Percentiles rank a stretch among this genome's conserved stretches.
phyloP scores from a whole-genome alignment of 2,329 filamentous ascomycete species.

The Mollisiaceae sp. region DNA sequence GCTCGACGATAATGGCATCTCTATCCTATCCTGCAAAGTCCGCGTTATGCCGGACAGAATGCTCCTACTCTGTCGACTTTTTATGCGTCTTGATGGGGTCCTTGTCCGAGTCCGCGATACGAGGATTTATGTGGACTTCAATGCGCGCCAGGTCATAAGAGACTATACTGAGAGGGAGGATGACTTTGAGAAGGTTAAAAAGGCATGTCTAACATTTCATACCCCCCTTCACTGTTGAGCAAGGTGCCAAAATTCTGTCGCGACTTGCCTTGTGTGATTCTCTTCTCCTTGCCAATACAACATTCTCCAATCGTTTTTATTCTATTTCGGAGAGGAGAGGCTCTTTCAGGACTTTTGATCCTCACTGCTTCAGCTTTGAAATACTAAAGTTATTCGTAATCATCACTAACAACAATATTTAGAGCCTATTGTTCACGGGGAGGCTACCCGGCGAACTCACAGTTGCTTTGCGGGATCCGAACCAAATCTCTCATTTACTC shows the following conservation, averaged over 20 bases:
- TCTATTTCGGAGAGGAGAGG: neutral
- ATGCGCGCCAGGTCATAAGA: conserved; percentile 75
- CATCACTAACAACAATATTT: conserved; percentile 33
- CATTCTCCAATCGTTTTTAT: too few species aligned
- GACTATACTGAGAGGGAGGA: conserved; percentile 93
- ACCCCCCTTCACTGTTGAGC: neutral
- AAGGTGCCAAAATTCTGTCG: neutral
- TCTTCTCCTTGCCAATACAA: too few species aligned
- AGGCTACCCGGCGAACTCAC: conserved; percentile 73
- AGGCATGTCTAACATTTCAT: conserved; percentile 53
- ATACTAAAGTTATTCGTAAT: neutral
- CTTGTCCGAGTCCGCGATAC: conserved; percentile 88
- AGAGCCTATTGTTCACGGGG: conserved; percentile 57
- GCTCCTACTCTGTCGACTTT: conserved; percentile 83
- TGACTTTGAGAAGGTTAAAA: conserved; percentile 75
- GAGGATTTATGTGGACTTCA: conserved; percentile 89
- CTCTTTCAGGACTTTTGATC: neutral
- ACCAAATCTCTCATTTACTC: conserved; percentile 72
- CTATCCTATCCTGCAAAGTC: conserved; percentile 86
- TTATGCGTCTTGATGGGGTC: conserved; percentile 92
- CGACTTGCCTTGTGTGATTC: too few species aligned
- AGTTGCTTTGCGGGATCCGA: conserved; percentile 78
- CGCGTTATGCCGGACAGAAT: conserved; percentile 90
- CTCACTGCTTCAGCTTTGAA: neutral
- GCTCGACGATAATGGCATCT: conserved; percentile 95